phyloP scores from a whole-genome alignment of 2,329 filamentous ascomycete species.

The Monilinia polystroma region DNA sequence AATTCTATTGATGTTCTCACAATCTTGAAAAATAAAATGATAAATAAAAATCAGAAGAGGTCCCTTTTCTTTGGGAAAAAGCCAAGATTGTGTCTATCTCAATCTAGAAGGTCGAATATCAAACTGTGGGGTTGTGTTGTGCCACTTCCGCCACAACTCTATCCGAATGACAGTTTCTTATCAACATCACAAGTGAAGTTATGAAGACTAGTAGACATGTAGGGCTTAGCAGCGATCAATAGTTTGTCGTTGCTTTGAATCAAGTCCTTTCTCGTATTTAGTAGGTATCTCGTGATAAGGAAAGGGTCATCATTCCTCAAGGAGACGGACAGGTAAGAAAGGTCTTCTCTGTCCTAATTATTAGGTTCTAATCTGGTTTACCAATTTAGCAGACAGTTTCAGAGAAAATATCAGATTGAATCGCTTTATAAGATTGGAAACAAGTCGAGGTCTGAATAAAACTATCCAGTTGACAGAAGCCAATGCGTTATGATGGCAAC shows the following conservation, averaged over 20 bases:
- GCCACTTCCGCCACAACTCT: slow-evolving; percentile 2
- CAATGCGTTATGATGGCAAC: background rate
- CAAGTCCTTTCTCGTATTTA: background rate
- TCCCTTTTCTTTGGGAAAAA: background rate
- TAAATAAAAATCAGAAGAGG: background rate
- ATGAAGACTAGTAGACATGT: background rate
- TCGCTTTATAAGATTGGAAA: background rate
- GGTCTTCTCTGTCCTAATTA: too few species aligned
- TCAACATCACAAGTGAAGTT: background rate
- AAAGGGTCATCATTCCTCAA: background rate
- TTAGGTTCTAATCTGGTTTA: too few species aligned
- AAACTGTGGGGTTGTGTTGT: background rate
- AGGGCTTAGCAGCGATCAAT: background rate
- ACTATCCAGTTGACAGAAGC: background rate
- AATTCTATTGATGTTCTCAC: background rate
- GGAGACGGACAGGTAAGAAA: background rate
- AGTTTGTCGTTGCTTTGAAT: background rate
- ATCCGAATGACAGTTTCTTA: background rate
- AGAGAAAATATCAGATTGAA: background rate
- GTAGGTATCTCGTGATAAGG: background rate
- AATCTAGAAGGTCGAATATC: slow-evolving; percentile 10
- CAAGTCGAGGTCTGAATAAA: background rate
- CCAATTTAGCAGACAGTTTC: background rate
- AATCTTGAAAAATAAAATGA: background rate
- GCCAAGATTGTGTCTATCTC: slow-evolving; percentile 10